phyloP scores from a whole-genome alignment of 495 filamentous ascomycete species.

The Aspergillus baeticus region DNA sequence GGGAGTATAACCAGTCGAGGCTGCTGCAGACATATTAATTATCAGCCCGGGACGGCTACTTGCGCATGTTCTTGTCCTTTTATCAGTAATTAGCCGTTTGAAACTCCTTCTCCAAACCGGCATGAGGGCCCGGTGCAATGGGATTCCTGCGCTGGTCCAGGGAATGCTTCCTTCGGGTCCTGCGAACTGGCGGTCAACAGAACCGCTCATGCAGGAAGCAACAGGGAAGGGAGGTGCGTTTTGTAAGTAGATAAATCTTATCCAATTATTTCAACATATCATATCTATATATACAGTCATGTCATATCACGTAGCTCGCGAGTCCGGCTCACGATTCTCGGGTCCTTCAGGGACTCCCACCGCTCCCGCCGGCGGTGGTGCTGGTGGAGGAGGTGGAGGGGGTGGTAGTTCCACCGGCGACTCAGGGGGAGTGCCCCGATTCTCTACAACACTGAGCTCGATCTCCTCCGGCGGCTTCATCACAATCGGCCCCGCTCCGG shows the following conservation, averaged over 20 bases:
- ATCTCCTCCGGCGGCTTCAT: constrained; percentile 3
- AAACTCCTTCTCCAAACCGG: background rate
- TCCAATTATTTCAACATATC: background rate
- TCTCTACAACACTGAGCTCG: constrained; percentile 14
- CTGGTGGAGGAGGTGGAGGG: background rate
- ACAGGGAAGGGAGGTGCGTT: background rate
- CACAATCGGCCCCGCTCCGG: background rate
- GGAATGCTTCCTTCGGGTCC: background rate
- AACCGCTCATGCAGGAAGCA: background rate
- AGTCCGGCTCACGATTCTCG: constrained; percentile 11
- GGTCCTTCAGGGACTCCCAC: background rate
- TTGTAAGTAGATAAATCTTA: background rate
- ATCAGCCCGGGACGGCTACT: background rate
- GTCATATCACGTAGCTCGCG: constrained; percentile 8
- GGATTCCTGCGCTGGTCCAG: background rate
- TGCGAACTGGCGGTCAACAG: constrained; percentile 3
- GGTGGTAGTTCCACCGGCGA: background rate
- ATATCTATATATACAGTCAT: constrained; percentile 8
- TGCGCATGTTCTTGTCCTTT: too few relatives aligned
- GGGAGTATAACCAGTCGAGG: constrained; percentile 26
- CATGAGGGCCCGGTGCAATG: background rate
- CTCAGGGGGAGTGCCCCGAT: background rate
- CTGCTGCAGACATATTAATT: constrained; percentile 11
- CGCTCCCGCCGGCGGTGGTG: background rate
- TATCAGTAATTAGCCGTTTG: background rate